These are phyloP conservation scores for Erysimum cheiri DNA, from an alignment of 441 rosid genomes.

Conservation along the genomic window DNA sequence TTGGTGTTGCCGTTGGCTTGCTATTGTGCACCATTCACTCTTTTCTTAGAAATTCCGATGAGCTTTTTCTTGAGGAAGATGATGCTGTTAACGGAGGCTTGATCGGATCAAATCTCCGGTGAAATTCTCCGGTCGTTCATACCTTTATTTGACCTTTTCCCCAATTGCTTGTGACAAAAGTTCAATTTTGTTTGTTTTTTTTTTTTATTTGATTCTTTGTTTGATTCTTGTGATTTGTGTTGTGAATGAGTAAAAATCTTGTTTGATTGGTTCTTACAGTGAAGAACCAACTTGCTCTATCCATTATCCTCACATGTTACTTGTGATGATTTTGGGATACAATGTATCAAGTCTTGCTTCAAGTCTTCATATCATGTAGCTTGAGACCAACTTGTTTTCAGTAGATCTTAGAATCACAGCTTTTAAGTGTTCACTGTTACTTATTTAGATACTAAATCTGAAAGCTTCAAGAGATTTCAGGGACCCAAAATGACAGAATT, in stretches of 20 bases:
- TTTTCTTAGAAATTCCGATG: conserved; percentile 47
- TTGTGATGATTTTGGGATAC: conserved; percentile 1
- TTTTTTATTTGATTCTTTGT: conserved; percentile 6
- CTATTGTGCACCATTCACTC: conserved; percentile 48
- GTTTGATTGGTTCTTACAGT: conserved; percentile 25
- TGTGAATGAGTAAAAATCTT: background rate
- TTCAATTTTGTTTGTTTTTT: background rate
- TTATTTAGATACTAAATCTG: conserved; percentile 3
- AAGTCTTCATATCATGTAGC: background rate
- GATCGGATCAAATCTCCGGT: conserved; percentile 34
- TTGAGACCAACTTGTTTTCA: conserved; percentile 24
- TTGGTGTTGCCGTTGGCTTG: conserved; percentile 48
- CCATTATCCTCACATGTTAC: conserved; percentile 26
- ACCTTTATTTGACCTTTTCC: background rate
- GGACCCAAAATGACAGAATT: conserved; percentile 9
- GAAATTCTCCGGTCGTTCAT: conserved; percentile 1
- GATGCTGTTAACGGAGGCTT: conserved; percentile 44
- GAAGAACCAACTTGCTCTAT: conserved; percentile 26
- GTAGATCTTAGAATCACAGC: conserved; percentile 4
- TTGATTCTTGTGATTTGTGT: conserved; percentile 23
- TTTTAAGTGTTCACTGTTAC: conserved; percentile 1
- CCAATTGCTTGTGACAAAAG: background rate
- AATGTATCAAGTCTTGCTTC: conserved; percentile 23
- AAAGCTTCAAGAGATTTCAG: conserved; percentile 8
- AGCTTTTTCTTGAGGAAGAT: conserved; percentile 43